These are phyloP conservation scores for Austroboletus eburneus DNA, from an alignment of 768 basidiomycete genomes.

Conservation along the genomic window DNA sequence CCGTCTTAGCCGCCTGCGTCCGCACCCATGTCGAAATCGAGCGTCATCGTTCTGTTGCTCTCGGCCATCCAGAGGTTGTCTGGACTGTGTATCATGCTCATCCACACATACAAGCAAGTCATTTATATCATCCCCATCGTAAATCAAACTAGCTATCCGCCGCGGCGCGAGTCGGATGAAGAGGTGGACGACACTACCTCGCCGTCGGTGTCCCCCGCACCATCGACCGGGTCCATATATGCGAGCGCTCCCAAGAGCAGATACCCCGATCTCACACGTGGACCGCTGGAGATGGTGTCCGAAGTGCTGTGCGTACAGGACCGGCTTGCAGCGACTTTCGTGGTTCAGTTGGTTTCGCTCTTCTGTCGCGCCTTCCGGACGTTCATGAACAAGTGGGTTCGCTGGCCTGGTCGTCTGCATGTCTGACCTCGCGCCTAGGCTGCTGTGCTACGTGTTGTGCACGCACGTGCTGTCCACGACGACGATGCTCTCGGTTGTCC, in stretches of 20 bases:
- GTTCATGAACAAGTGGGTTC: constrained; percentile 56
- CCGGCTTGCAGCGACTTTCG: constrained; percentile 44
- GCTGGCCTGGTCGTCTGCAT: not conserved
- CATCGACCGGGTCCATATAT: constrained; percentile 20
- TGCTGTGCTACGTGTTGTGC: constrained; percentile 66
- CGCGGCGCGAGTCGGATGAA: not conserved
- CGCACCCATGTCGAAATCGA: constrained; percentile 42
- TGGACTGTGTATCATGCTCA: constrained; percentile 60
- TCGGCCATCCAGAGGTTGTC: constrained; percentile 73
- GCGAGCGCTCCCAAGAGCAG: constrained; percentile 5
- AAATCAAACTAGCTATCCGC: constrained; percentile 37
- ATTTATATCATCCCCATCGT: constrained; percentile 63
- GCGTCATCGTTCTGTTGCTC: constrained; percentile 63
- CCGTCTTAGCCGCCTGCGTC: constrained; percentile 18
- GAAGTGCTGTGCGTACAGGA: constrained; percentile 47
- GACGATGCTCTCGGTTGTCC: constrained; percentile 50
- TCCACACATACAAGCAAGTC: constrained; percentile 64
- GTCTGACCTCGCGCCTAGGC: constrained; percentile 36
- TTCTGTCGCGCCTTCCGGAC: constrained; percentile 43
- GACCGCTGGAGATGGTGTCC: constrained; percentile 43
- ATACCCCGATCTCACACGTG: constrained; percentile 36
- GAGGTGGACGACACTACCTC: too few species aligned
- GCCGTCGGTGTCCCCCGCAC: constrained; percentile 23
- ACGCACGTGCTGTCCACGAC: constrained; percentile 48
- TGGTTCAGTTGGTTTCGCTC: constrained; percentile 46